A percentile compares a stretch with the other conserved stretches of the same genome.
These are phyloP conservation scores for Chaetomiaceae sp. DNA, from an alignment of 2,329 filamentous ascomycete species.

Conservation along the genomic window DNA sequence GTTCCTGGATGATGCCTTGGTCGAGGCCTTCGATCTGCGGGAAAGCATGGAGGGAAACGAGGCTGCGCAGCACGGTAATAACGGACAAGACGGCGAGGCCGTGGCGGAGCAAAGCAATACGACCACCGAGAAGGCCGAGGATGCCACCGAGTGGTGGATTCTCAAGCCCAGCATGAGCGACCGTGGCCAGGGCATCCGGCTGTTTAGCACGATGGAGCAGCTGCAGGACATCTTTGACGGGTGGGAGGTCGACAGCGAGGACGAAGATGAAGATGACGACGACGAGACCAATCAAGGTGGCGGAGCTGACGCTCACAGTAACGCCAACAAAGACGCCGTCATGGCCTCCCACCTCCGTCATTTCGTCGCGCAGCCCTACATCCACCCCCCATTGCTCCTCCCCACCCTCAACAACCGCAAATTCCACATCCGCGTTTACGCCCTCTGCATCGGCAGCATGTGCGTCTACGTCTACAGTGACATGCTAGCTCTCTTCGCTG, in stretches of 20 bases:
- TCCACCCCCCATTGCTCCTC: constrained; percentile 77
- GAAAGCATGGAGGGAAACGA: constrained; percentile 68
- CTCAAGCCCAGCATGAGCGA: constrained; percentile 98
- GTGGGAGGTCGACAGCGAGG: constrained; percentile 69
- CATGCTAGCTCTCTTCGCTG: constrained; percentile 92
- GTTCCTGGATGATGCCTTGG: constrained; percentile 86
- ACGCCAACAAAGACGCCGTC: constrained; percentile 47
- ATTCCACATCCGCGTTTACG: constrained; percentile 92
- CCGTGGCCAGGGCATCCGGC: constrained; percentile 81
- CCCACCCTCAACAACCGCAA: constrained; percentile 61
- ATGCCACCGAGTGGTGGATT: constrained; percentile 81
- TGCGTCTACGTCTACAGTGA: constrained; percentile 78
- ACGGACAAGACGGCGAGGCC: constrained; percentile 12
- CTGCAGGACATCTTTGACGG: constrained; percentile 83
- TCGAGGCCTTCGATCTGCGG: constrained; percentile 82
- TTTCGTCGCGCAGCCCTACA: constrained; percentile 93
- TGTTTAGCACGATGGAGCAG: constrained; percentile 81
- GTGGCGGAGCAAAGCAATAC: constrained; percentile 13
- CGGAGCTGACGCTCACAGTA: constrained; percentile 26
- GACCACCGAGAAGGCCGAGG: constrained; percentile 23
- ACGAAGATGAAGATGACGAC: constrained; percentile 42
- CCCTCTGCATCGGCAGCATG: constrained; percentile 72
- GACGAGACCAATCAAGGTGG: constrained; percentile 26
- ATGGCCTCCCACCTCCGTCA: constrained; percentile 88
- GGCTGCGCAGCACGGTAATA: constrained; percentile 16